Evolutionary conservation across 495 filamentous ascomycete genomes (phyloP).

Genomic region (Xeromyces bisporus): DNA sequence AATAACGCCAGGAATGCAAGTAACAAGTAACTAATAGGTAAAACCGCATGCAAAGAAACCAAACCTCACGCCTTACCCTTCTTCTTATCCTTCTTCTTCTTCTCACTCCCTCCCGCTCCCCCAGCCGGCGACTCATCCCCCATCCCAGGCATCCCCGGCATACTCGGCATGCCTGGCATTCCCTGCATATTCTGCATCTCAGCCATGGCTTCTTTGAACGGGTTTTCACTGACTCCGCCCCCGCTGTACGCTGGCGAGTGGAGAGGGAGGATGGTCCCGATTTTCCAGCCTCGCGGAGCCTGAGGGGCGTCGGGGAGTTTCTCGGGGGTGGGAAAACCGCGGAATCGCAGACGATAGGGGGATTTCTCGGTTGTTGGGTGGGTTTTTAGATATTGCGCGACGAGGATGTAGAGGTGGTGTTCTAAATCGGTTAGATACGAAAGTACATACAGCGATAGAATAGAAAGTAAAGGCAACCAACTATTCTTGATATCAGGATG

Average conservation of each 20-base stretch:
- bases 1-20: neutral
- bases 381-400: slow-evolving; percentile 53
- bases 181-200: slow-evolving; percentile 60
- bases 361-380: slow-evolving; percentile 61
- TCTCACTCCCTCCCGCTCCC: slow-evolving; percentile 21
- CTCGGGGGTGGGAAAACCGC: slow-evolving; percentile 45
- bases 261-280: slow-evolving; percentile 64
- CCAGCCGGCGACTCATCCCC: slow-evolving; percentile 11
- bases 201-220: slow-evolving; percentile 93
- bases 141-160: slow-evolving; percentile 28
- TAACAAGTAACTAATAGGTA: neutral
- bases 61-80: slow-evolving; percentile 24
- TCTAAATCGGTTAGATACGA: slow-evolving; percentile 26
- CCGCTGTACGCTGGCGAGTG: slow-evolving; percentile 80
- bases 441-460: neutral
- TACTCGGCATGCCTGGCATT: slow-evolving; percentile 32
- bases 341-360: slow-evolving; percentile 46
- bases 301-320: slow-evolving; percentile 53
- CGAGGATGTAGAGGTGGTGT: slow-evolving; percentile 66
- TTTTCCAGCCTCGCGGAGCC: slow-evolving; percentile 84
- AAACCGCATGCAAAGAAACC: too few species aligned
- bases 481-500: slow-evolving; percentile 57
- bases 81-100: slow-evolving; percentile 37
- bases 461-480: slow-evolving; percentile 13
- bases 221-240: slow-evolving; percentile 88